These are phyloP conservation scores for Candida chilensis DNA, from an alignment of 805 yeast species.

Conservation along the genomic window DNA sequence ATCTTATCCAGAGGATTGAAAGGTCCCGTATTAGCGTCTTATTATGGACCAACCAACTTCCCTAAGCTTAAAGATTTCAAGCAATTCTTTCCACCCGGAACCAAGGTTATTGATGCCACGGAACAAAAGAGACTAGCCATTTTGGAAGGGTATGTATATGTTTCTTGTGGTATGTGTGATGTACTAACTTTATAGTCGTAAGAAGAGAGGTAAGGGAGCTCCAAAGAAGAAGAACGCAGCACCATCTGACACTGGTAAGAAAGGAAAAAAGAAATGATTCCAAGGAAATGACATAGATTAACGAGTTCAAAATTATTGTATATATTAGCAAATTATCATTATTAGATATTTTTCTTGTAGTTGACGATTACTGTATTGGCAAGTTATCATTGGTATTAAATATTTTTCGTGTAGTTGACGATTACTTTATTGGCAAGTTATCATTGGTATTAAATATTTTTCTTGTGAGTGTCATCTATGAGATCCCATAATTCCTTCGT, in stretches of 20 bases:
- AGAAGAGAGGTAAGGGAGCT: conserved; percentile 85
- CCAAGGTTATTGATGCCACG: conserved; percentile 50
- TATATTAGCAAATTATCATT: too few species aligned
- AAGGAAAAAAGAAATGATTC: conserved; percentile 34
- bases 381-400: too few species aligned
- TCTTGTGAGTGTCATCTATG: too few species aligned
- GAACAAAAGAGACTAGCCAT: conserved; percentile 62
- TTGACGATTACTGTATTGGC: too few species aligned
- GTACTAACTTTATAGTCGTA: conserved; percentile 27
- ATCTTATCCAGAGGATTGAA: conserved; percentile 56
- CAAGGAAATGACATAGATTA: too few species aligned
- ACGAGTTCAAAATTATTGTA: too few species aligned
- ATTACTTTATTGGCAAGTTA: too few species aligned
- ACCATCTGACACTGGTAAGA: conserved; percentile 21
- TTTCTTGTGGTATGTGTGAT: background rate
- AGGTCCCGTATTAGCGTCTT: conserved; percentile 63
- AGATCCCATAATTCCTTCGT: conserved; percentile 16
- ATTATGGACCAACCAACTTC: conserved; percentile 69
- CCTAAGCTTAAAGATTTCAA: conserved; percentile 56
- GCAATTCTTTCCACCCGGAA: conserved; percentile 38
- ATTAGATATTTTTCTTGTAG: too few species aligned
- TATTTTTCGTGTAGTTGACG: too few species aligned
- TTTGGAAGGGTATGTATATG: conserved; percentile 28
- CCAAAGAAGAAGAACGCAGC: conserved; percentile 62
- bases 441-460: too few species aligned